Evolutionary conservation across 805 yeast genomes (phyloP), one percentile per base, ranked within the genome.

Genomic region (Geotrichum ghanense): DNA sequence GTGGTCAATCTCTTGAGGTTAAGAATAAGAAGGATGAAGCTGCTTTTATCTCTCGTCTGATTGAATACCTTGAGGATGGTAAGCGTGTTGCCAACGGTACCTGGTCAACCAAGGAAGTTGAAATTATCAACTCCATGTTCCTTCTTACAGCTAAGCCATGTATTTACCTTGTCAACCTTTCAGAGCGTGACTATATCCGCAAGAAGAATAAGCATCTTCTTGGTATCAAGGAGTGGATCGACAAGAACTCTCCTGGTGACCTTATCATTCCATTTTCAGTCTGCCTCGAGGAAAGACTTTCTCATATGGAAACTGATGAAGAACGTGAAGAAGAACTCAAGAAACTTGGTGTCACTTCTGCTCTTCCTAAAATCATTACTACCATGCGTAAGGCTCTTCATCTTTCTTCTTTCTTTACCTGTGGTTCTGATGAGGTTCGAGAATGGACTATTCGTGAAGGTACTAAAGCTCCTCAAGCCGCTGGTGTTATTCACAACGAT

Each of bases 381-480:
- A 72, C 85, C 53, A 89, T 90, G 97, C 83, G 97, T 72, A 71
- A 76, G 54, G 81, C 86, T 51, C 74, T 89, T 50, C 83, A 83
- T 55, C 79, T 92, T 65, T 88, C 89, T 55, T 87, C 96, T 46
- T 92, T 82, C 74, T 92, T 87, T 76, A 92, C 98, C 27, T 82
- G 92, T 63, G 98, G 98, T 56, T 83, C 95, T 39, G 86, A 85
- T 52, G 98, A 92, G 71, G 95, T 89, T 44, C 83, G 97, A 66
- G 97, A 94, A 68, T 92, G 98, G 98, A 92, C 98, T 27, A 79
- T 92, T 53, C 79, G 97, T 69, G 72, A 74, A 56, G 94, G 94
- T 57, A 83, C 90, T 42, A 81, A 85, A 57, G 97, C 97, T 46
- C 98, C 98, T n/a, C 88, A 84, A 61, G 97, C 98, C 41, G 98